A percentile compares a stretch with the other conserved stretches of the same genome.
Conservation (phyloP, 805 yeast species). For the Cephaloascus fragrans region DNA sequence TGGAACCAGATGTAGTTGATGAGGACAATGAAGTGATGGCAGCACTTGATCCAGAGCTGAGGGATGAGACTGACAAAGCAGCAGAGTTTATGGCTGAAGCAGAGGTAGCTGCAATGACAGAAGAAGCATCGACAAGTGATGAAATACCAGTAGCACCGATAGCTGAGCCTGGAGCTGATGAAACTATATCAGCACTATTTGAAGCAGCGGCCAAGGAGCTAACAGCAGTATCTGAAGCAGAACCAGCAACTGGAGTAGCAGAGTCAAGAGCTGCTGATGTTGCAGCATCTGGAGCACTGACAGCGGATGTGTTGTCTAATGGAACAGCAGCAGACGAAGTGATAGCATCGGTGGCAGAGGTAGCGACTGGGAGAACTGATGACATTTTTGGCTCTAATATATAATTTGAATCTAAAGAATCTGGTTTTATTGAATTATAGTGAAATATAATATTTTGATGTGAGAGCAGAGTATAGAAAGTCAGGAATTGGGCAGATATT, state of each 20-base stretch:
- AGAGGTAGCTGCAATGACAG: constrained; percentile 3
- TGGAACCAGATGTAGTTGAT: constrained; percentile 7
- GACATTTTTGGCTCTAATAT: no score
- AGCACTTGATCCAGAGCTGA: neutral
- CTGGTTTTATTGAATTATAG: no score
- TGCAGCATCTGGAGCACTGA: constrained; percentile 5
- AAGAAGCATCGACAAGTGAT: constrained; percentile 6
- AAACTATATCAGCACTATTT: no score
- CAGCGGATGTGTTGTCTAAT: constrained; percentile 5
- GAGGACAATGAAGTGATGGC: constrained; percentile 5
- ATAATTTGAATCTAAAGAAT: no score
- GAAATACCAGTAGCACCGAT: constrained; percentile 5
- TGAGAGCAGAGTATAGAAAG: no score
- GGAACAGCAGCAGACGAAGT: constrained; percentile 5
- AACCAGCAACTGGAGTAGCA: constrained; percentile 4
- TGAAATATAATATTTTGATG: no score
- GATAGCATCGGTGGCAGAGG: no score
- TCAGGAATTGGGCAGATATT: no score
- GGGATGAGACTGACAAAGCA: neutral
- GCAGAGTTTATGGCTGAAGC: constrained; percentile 2
- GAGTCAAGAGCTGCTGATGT: constrained; percentile 9
- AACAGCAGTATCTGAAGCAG: neutral
- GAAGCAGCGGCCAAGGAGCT: neutral
- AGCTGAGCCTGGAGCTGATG: no score
- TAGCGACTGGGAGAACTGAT: no score